Conservation (phyloP, 1,284 basidiomycete genomes). For the Megacollybia platyphylla region DNA sequence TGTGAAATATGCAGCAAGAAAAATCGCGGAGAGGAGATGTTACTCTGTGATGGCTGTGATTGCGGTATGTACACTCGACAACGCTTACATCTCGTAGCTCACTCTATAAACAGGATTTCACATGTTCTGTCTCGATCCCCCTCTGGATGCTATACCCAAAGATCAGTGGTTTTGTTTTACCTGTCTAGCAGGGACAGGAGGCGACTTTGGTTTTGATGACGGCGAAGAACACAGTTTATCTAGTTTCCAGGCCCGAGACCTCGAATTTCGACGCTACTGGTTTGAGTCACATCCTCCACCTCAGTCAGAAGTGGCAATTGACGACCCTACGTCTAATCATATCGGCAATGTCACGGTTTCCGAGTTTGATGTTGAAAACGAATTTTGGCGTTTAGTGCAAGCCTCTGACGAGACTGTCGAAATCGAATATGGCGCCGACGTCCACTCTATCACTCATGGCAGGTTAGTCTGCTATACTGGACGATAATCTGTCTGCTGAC, state of each 20-base stretch:
- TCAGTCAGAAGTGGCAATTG: constrained; percentile 11
- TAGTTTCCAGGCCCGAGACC: constrained; percentile 86
- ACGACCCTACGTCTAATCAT: constrained; percentile 37
- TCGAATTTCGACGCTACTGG: constrained; percentile 83
- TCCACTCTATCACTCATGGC: constrained; percentile 95
- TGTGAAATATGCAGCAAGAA: constrained; percentile 90
- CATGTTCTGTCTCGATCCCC: constrained; percentile 92
- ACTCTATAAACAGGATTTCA: constrained; percentile 65
- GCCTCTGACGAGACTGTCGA: constrained; percentile 87
- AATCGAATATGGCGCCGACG: constrained; percentile 97
- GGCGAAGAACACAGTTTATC: constrained; percentile 92
- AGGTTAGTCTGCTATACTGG: constrained; percentile 40
- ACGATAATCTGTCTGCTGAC: not conserved
- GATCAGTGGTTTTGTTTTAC: constrained; percentile 96
- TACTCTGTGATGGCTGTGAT: constrained; percentile 96
- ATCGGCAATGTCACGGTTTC: constrained; percentile 61
- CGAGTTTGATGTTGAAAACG: constrained; percentile 86
- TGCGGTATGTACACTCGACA: constrained; percentile 48
- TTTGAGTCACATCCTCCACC: constrained; percentile 67
- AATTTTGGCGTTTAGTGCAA: constrained; percentile 96
- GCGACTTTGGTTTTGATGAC: constrained; percentile 97
- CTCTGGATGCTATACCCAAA: constrained; percentile 73
- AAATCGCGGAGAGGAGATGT: constrained; percentile 80
- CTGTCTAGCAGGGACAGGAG: constrained; percentile 89
- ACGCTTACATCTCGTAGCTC: constrained; percentile 4